Evolutionary conservation across 805 yeast species (phyloP), one percentile per base, ranked within the genome.

Genomic region (Pichia exigua): DNA sequence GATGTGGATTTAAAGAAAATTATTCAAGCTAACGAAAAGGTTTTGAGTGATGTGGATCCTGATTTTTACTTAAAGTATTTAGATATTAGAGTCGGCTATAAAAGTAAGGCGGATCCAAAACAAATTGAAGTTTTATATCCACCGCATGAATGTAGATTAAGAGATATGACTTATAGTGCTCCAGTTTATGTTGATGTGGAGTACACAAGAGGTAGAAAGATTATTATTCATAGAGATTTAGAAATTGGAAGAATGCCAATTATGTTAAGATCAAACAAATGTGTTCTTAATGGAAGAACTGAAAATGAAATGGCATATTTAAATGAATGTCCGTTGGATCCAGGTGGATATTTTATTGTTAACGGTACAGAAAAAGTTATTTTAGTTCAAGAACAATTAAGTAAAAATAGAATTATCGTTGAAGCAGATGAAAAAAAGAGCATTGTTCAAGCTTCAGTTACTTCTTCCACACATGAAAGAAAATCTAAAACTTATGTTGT

Each of bases 181-280:
- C 97, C 97, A 2, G 87, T 92, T 40, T 87, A 84, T 61, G 99
- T 92, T 46, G 99, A 94, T 70, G 96, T 94, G 24, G 99, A 94
- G 65, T 94, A 94, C 65, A 94, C 98, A 0, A 78, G 97, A 65
- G 99, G 98, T 38, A 76, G 92, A 57, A 90, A 89, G 67, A 87
- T 94, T 66, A 87, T 92, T 59, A 81, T 88, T 74, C 92, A 89
- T 60, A 78, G 86, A 61, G 95, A 89, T 64, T 78, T 94, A 54
- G 97, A 91, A 65, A 92, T 94, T 54, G 99, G 99, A 38, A 80
- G 96, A 63, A 94, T 94, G 97, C 99, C 99, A n/a, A 83, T 94
- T 62, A 94, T 94, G 99, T 76, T 94, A 60, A 77, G 97, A 61
- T 87, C 96, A 26, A 87, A 89, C 65, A 89, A 90, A 66, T 94